Evolutionary conservation across 495 filamentous ascomycete genomes (phyloP).

Genomic region (Bombardia bombarda): DNA sequence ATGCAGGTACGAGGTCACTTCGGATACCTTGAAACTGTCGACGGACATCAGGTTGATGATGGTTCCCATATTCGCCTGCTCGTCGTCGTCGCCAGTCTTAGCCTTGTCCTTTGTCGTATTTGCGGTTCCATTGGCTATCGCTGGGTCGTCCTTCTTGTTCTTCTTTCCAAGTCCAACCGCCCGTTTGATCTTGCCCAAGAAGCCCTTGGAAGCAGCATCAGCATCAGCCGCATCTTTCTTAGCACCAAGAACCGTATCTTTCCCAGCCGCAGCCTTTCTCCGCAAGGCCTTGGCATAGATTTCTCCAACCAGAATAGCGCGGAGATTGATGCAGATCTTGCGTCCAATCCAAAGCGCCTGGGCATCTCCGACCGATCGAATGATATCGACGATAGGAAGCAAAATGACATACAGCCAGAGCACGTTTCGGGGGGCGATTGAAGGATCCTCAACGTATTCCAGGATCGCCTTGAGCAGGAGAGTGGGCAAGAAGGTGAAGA

Average conservation of each 20-base stretch:
- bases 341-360: slow-evolving; percentile 93
- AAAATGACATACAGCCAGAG: slow-evolving; percentile 95
- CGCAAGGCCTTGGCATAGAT: slow-evolving; percentile 96
- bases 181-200: slow-evolving; percentile 35
- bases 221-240: slow-evolving; percentile 31
- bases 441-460: slow-evolving; percentile 83
- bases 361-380: slow-evolving; percentile 70
- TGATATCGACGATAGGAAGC: slow-evolving; percentile 68
- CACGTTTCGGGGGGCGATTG: slow-evolving; percentile 71
- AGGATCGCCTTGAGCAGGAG: slow-evolving; percentile 85
- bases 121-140: slow-evolving; percentile 10
- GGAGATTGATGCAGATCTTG: slow-evolving; percentile 84
- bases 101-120: slow-evolving; percentile 21
- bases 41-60: slow-evolving; percentile 99
- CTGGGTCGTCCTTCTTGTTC: slow-evolving; percentile 26
- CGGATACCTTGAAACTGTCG: slow-evolving; percentile 96
- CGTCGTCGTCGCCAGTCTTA: slow-evolving; percentile 41
- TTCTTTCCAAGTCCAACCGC: slow-evolving; percentile 55
- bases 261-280: slow-evolving; percentile 74
- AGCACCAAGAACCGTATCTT: slow-evolving; percentile 58
- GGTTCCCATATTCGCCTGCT: slow-evolving; percentile 84
- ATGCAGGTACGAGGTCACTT: slow-evolving; percentile 86
- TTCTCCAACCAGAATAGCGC: slow-evolving; percentile 93
- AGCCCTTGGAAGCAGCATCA: slow-evolving; percentile 35
- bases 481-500: slow-evolving; percentile 86